Evolutionary conservation across 345 rosid species (phyloP).

Genomic region (Gossypium arboreum): DNA sequence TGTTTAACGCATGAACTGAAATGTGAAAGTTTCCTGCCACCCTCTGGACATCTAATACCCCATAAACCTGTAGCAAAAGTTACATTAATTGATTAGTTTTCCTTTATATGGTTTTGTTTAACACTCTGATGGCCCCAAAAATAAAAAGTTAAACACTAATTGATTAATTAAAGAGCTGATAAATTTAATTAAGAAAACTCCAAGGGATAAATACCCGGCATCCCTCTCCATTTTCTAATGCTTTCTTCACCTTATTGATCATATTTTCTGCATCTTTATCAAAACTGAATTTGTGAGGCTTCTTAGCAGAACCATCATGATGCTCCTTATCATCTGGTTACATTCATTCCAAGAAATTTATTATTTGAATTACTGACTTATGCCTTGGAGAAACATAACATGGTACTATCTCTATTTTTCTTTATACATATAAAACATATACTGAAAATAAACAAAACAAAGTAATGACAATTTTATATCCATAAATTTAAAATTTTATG

Average conservation of each 20-base stretch:
- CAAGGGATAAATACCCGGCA: slow-evolving; percentile 63
- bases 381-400: neutral
- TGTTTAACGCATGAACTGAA: slow-evolving; percentile 92
- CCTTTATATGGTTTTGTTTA: neutral
- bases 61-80: slow-evolving; percentile 64
- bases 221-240: slow-evolving; percentile 83
- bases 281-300: slow-evolving; percentile 54
- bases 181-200: neutral
- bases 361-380: neutral
- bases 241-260: slow-evolving; percentile 92
- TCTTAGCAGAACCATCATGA: slow-evolving; percentile 47
- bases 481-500: neutral
- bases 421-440: neutral
- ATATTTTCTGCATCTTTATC: slow-evolving; percentile 75
- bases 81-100: slow-evolving; percentile 17
- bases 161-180: neutral
- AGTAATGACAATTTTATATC: neutral
- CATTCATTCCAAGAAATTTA: neutral
- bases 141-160: neutral
- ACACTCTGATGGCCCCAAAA: neutral
- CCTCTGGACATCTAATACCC: slow-evolving; percentile 90
- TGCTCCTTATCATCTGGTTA: slow-evolving; percentile 57
- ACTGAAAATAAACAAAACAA: neutral
- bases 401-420: neutral
- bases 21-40: slow-evolving; percentile 99